These are phyloP conservation scores for Starmerella bacillaris DNA, from an alignment of 805 yeast species.

Conservation along the genomic window DNA sequence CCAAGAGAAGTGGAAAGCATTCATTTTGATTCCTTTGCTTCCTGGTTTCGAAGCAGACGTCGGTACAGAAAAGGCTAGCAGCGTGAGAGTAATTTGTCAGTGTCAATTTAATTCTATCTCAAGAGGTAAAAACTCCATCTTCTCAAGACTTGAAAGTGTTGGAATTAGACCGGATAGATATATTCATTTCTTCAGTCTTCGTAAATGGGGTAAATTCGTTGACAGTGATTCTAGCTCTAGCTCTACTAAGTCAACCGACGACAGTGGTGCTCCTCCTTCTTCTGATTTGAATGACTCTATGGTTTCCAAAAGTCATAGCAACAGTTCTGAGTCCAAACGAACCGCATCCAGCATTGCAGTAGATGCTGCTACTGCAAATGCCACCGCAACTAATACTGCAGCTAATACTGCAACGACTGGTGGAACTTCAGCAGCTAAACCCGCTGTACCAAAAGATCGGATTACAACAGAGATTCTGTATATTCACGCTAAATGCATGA, in stretches of 20 bases:
- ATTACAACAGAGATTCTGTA: slow-evolving; percentile 81
- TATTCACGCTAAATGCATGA: slow-evolving; percentile 79
- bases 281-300: too few species aligned
- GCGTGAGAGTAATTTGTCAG: slow-evolving; percentile 91
- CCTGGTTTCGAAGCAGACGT: slow-evolving; percentile 94
- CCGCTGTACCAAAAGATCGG: too few species aligned
- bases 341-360: too few species aligned
- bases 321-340: too few species aligned
- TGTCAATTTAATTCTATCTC: slow-evolving; percentile 89
- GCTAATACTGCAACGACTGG: slow-evolving; percentile 31
- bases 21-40: slow-evolving; percentile 83
- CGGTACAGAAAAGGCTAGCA: slow-evolving; percentile 80
- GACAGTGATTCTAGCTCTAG: too few species aligned
- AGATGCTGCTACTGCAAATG: too few species aligned
- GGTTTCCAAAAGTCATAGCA: too few species aligned
- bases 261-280: too few species aligned
- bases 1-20: slow-evolving; percentile 70
- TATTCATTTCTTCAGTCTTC: slow-evolving; percentile 73
- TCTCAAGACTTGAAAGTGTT: slow-evolving; percentile 55
- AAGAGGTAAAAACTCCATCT: slow-evolving; percentile 73
- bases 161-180: slow-evolving; percentile 82
- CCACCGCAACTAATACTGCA: too few species aligned
- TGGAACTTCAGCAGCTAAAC: too few species aligned
- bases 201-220: slow-evolving; percentile 93
- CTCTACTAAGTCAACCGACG: too few species aligned